These are phyloP conservation scores for Colletotrichum salicis DNA, from an alignment of 2,329 filamentous ascomycete species.

Conservation along the genomic window DNA sequence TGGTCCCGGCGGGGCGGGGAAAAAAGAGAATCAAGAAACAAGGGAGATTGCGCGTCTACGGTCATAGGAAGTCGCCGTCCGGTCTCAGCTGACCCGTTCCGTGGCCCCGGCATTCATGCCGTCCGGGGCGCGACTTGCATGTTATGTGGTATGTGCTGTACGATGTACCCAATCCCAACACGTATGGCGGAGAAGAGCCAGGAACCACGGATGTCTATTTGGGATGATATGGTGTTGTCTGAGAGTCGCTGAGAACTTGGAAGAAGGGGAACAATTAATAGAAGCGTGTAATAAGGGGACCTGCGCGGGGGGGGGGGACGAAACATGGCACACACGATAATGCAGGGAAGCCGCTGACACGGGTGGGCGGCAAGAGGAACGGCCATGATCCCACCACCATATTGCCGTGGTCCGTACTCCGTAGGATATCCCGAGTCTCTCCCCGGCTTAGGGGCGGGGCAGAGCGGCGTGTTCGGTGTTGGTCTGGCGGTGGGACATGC, in stretches of 20 bases:
- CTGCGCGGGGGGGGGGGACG: background rate
- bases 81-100: constrained; percentile 30
- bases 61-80: constrained; percentile 22
- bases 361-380: constrained; percentile 2
- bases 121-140: background rate
- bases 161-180: background rate
- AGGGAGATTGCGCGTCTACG: constrained; percentile 24
- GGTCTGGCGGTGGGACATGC: background rate
- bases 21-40: background rate
- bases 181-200: background rate
- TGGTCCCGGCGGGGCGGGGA: background rate
- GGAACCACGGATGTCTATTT: constrained; percentile 16
- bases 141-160: background rate
- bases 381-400: constrained; percentile 16
- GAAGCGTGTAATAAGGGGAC: background rate
- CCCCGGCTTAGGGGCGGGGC: constrained; percentile 1
- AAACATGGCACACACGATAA: background rate
- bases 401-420: constrained; percentile 4
- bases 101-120: constrained; percentile 17
- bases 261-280: background rate
- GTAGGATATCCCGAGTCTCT: background rate
- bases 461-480: background rate
- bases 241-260: background rate
- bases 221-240: background rate
- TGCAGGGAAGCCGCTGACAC: constrained; percentile 18